phyloP scores from a whole-genome alignment of 1,284 basidiomycete genomes.

The Sporisorium scitamineum region DNA sequence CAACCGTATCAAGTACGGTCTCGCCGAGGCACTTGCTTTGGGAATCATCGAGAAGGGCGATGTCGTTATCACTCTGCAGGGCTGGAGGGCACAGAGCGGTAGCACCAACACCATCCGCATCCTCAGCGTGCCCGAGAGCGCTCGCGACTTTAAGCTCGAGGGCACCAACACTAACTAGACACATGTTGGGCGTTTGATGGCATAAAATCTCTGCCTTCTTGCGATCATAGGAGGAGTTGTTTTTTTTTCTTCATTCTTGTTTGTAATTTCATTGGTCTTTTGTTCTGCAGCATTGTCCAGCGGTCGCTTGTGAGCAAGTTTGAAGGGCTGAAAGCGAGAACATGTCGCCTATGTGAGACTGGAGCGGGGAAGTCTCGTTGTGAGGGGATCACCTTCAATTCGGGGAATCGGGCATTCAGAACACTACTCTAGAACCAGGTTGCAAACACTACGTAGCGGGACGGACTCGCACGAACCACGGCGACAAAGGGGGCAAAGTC shows the following conservation, averaged over 20 bases:
- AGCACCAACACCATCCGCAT: constrained; percentile 75
- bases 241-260: constrained; percentile 13
- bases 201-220: neutral
- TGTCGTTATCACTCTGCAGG: constrained; percentile 94
- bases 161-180: constrained; percentile 42
- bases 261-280: constrained; percentile 21
- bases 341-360: neutral
- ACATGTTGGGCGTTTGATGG: neutral
- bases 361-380: neutral
- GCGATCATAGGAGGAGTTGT: neutral
- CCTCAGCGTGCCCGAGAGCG: constrained; percentile 60
- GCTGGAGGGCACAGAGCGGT: constrained; percentile 97
- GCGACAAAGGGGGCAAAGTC: neutral
- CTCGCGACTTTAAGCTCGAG: constrained; percentile 65
- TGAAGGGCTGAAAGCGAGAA: neutral
- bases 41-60: constrained; percentile 90
- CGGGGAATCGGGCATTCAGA: no score
- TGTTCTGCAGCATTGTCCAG: constrained; percentile 7
- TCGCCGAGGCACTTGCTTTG: constrained; percentile 86
- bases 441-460: no score
- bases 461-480: neutral
- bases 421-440: no score
- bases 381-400: neutral
- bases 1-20: constrained; percentile 77
- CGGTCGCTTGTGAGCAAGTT: constrained; percentile 1